A percentile compares a stretch with the other conserved stretches of the same genome.
phyloP scores from a whole-genome alignment of 2,329 filamentous ascomycete genomes.

The Colletotrichum tofieldiae region DNA sequence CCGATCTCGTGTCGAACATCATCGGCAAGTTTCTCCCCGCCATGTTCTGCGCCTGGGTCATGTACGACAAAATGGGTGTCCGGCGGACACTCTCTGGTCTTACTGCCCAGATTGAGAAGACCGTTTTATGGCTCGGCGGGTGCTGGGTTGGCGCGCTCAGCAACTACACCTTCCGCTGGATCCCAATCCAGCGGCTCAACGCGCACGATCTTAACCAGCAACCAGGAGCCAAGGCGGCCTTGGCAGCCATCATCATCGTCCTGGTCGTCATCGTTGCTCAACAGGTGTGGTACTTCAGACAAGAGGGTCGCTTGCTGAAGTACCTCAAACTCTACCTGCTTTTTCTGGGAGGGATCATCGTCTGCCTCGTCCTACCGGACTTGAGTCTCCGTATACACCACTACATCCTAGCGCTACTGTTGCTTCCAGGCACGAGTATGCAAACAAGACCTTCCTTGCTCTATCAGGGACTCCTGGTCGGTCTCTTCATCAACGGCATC shows the following conservation, averaged over 20 bases:
- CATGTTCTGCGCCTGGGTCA: constrained; percentile 88
- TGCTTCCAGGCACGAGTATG: constrained; percentile 90
- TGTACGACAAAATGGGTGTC: constrained; percentile 88
- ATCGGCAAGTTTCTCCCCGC: constrained; percentile 89
- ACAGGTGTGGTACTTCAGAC: constrained; percentile 89
- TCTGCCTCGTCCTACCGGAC: constrained; percentile 80
- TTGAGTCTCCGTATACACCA: constrained; percentile 93
- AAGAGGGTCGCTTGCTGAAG: constrained; percentile 84
- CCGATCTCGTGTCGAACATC: constrained; percentile 82
- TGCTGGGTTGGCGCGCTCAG: constrained; percentile 94
- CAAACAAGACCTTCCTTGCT: constrained; percentile 88
- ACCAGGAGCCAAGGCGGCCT: constrained; percentile 87
- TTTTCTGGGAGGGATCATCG: constrained; percentile 76
- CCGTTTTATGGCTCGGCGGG: constrained; percentile 88
- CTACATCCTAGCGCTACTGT: constrained; percentile 89
- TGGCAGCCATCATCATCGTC: constrained; percentile 82
- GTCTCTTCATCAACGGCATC: constrained; percentile 93
- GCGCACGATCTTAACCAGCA: constrained; percentile 90
- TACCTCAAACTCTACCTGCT: constrained; percentile 85
- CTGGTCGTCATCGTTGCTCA: constrained; percentile 78
- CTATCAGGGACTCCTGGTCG: constrained; percentile 91
- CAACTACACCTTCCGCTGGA: constrained; percentile 95
- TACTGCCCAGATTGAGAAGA: constrained; percentile 90
- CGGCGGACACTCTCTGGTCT: constrained; percentile 80
- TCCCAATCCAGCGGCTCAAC: constrained; percentile 93